These are phyloP conservation scores for Achaetomiella virescens DNA, from an alignment of 495 filamentous ascomycete genomes.

Conservation along the genomic window DNA sequence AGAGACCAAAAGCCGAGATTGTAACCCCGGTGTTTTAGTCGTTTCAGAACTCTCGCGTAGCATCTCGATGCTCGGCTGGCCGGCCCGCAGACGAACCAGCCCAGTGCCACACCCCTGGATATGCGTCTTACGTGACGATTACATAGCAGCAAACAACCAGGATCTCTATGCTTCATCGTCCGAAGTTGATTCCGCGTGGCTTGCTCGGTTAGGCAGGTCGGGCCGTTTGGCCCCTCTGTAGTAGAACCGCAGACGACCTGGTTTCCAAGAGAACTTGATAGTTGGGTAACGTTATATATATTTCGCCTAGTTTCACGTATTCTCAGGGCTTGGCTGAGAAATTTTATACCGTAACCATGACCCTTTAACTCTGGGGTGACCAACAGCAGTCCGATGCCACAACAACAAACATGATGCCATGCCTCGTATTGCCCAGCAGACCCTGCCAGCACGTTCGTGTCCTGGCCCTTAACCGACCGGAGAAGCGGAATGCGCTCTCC, in stretches of 20 bases:
- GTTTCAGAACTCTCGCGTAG: too few relatives aligned
- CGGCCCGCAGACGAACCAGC: not conserved
- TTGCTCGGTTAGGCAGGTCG: not conserved
- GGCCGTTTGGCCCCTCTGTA: not conserved
- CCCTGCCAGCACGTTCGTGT: constrained; percentile 17
- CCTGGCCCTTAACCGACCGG: constrained; percentile 32
- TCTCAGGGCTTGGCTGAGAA: too few relatives aligned
- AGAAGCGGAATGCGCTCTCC: constrained; percentile 37
- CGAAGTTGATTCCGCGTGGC: not conserved
- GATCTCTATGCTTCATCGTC: not conserved
- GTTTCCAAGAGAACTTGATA: too few relatives aligned
- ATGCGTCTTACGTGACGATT: not conserved
- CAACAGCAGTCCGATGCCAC: too few relatives aligned
- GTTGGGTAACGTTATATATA: too few relatives aligned
- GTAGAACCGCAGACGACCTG: not conserved
- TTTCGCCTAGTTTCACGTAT: too few relatives aligned
- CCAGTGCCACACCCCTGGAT: not conserved
- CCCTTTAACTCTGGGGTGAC: too few relatives aligned
- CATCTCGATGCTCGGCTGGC: not conserved
- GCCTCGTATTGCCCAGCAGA: not conserved
- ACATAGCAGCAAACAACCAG: not conserved
- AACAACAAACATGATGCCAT: constrained; percentile 1
- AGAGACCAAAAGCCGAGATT: too few relatives aligned
- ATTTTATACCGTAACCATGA: too few relatives aligned
- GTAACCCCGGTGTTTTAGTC: too few relatives aligned